Evolutionary conservation across 2,329 filamentous ascomycete species (phyloP), one percentile per base, ranked within the genome.

Genomic region (Monilinia fructigena): DNA sequence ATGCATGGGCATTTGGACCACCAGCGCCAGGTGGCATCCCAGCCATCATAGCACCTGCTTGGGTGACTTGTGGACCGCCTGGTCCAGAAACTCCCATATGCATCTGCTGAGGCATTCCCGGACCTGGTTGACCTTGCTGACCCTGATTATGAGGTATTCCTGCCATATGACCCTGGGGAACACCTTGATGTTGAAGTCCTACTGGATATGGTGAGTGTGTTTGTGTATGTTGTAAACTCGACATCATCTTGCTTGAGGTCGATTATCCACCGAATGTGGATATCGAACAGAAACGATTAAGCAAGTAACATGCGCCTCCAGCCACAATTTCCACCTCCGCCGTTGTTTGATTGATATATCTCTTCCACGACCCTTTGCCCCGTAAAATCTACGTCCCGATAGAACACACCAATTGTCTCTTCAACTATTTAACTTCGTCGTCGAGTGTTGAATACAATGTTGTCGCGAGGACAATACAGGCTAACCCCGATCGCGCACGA

Each of bases 71-170:
- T 55, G 83, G 81, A 68, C 85, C 86, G 71, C 86, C 87, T 26
- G 90, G 89, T 47, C 86, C 89, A 67, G 90, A 90, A 38, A 89
- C 89, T 68, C 85, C 87, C 80, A 91, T 90, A 72, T 90, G 89
- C 78, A 85, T 88, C 77, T 91, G 89, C 76, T 90, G 89, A 72
- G 85, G 85, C 77, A 89, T 87, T 50, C 82, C 83, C 53, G 73
- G 74, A 69, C 80, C 83, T 38, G 85, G 86, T 70, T 89, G 88
- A 63, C 89, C 89, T 63, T 86, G 87, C 72, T 89, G 90, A 62
- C 89, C 89, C 74, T 86, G 86, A 76, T 89, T 74, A 64, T 76
- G 74, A 48, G 71, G 88, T 45, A 86, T 86, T 50, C 84, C 82
- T 26, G 68, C 68, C 77, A 84, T 83, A 71, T 85, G 83, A 56